Base-by-base conservation (phyloP, 2,329 filamentous ascomycete species). In the Fonsecaea multimorphosa region DNA sequence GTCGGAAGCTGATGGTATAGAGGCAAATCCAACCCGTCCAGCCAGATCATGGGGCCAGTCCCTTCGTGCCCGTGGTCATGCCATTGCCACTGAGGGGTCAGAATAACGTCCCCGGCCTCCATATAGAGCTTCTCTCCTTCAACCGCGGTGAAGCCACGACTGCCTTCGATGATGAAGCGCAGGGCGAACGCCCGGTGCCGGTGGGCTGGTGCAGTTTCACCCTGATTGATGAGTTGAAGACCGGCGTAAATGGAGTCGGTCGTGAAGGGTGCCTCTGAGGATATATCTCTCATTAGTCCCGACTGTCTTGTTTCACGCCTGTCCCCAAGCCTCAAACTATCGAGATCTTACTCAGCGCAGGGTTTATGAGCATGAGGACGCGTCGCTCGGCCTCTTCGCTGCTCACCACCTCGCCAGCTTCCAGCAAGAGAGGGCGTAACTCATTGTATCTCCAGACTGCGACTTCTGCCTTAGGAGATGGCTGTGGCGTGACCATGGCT, bases 21-120 rank as follows among this genome's bases (percentile, higher is more conserved):
- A 0, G 85, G 85, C 0, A 87, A 71, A 73, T 87, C 83, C 1
- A 87, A 72, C 3, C 80, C 83, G 70, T 87, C 85, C 1, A 87
- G 76, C 85, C 85, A 87, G 24, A 87, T 81, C 72, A 86, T 82
- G 0, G 84, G 83, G 1, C 77, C 78, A 0, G 77, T 75, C 5
- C 84, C 82, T 61, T 87, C 84, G 49, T 87, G 86, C 1, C 85
- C 85, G 63, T 87, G 85, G 63, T 87, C 85, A 65, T 86, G 85
- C 79, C 83, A 87, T 69, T 85, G 82, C 85, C 85, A 87, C 0
- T 79, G 82, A 0, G 85, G 85, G 0, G 85, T 87, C 0, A 87
- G 73, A 8, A 87, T 83, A 1, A 87, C 82, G 67, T 87, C 85
- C 5, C 85, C 84, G 1, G 80, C 76, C n/a, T 77, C 70, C 72